Base-by-base conservation (phyloP, 2,329 filamentous ascomycete genomes). In the Aspergillus latus region DNA sequence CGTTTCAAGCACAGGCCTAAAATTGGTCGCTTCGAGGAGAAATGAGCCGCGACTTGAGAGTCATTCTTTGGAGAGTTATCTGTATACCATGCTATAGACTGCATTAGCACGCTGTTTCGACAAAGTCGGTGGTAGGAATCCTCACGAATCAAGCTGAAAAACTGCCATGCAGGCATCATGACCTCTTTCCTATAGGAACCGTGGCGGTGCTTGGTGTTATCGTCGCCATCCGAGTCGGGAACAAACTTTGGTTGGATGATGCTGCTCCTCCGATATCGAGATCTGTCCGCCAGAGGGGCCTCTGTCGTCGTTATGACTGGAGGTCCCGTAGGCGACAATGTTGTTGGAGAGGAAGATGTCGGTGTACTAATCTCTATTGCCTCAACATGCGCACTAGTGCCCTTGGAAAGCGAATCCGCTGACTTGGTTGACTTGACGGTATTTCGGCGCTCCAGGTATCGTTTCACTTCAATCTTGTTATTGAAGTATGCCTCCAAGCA, bases 401-500 rank as follows among this genome's bases (percentile, higher is more conserved):
- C 69, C 57, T 77, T 77, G 10, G 68, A 60, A 30, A 70, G 62
- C 3, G 71, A 74, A 59, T 75, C 73, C 42, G 65, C 51, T 5
- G 74, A 75, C 49, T 64, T 66, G 6, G 65, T 64, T 4, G 81
- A 82, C 30, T 76, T 76, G 13, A 82, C 64, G 1, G 85, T 88
- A 56, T 82, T 83, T 28, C 81, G 80, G 15, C 86, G 78, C 63
- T 86, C 82, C 39, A 89, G 69, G 66, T 93, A 88, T 51, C 93
- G 83, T 62, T 88, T 87, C 2, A 99, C 92, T 66, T 97, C 92
- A 52, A 99, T 91, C 54, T 86, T 84, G 56, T 92, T 92, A 73
- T 97, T 97, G 80, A 97, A 97, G 68, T 97, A 97, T 52, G 88
- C 87, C 70, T 97, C 92, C 15, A 99, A 76, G 65, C 93, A 97